Conservation (phyloP, 768 basidiomycete species). For the Paxillus rubicundulus region DNA sequence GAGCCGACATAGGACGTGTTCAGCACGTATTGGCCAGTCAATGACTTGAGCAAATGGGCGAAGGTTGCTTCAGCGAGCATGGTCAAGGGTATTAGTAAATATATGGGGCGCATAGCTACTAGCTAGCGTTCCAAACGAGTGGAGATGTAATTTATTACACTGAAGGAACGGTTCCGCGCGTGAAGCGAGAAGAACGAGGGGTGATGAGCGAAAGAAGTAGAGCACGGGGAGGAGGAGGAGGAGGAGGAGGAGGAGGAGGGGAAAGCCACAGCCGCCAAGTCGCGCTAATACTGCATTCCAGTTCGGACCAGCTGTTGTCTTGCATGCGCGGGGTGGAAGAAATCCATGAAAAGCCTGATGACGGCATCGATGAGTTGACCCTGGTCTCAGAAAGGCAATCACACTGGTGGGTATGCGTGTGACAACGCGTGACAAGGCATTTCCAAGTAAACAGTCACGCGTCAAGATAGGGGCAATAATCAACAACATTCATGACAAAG, state of each 20-base stretch:
- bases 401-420: too few species aligned
- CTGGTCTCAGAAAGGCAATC: too few species aligned
- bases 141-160: neutral
- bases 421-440: too few species aligned
- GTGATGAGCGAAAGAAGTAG: neutral
- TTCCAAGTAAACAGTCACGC: too few species aligned
- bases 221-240: neutral
- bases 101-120: neutral
- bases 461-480: too few species aligned
- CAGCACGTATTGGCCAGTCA: neutral
- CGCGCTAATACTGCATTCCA: too few species aligned
- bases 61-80: neutral
- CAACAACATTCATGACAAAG: too few species aligned
- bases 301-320: too few species aligned
- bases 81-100: neutral
- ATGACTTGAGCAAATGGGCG: slow-evolving; percentile 1
- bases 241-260: neutral
- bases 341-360: neutral
- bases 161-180: neutral
- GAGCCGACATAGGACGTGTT: slow-evolving; percentile 25
- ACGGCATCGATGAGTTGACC: neutral
- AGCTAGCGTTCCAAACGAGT: neutral
- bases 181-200: too few species aligned
- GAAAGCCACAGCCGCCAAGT: too few species aligned
- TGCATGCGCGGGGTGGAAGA: neutral